Evolutionary conservation across 1,139 yeast species (phyloP).

Genomic region (Candida buenavistaensis): DNA sequence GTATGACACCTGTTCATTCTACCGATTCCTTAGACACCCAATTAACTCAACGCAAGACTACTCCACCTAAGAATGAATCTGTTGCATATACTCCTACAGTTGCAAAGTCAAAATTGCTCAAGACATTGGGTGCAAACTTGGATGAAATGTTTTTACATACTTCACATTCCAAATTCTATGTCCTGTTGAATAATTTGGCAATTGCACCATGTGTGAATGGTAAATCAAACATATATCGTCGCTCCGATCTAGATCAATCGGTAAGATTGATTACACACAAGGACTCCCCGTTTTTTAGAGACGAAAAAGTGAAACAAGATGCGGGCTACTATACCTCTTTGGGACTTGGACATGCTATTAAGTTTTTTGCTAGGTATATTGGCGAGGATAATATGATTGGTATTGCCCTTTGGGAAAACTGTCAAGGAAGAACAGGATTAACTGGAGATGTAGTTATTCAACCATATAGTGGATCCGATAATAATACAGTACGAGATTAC

Average conservation of each 20-base stretch:
- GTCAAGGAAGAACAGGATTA: slow-evolving; percentile 70
- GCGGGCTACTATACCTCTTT: slow-evolving; percentile 28
- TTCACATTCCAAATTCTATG: slow-evolving; percentile 82
- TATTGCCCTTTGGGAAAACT: slow-evolving; percentile 75
- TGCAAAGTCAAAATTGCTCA: slow-evolving; percentile 15
- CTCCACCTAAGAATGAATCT: slow-evolving; percentile 1
- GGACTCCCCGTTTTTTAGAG: slow-evolving; percentile 32
- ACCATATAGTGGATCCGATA: slow-evolving; percentile 59
- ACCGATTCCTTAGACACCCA: slow-evolving; percentile 2
- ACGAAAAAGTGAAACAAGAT: slow-evolving; percentile 28
- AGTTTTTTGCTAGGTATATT: slow-evolving; percentile 75
- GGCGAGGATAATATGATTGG: slow-evolving; percentile 96
- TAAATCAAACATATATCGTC: slow-evolving; percentile 78
- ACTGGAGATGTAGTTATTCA: slow-evolving; percentile 80
- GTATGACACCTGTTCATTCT: slow-evolving; percentile 20
- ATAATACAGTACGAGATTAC: slow-evolving; percentile 52
- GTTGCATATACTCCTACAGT: slow-evolving; percentile 3
- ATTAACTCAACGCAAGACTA: slow-evolving; percentile 12
- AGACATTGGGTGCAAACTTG: slow-evolving; percentile 61
- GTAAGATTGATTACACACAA: slow-evolving; percentile 41
- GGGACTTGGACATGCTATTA: slow-evolving; percentile 55
- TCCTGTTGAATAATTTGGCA: slow-evolving; percentile 71
- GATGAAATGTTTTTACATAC: slow-evolving; percentile 87
- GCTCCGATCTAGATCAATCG: slow-evolving; percentile 66
- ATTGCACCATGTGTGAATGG: slow-evolving; percentile 93